Percentiles rank a stretch among this genome's conserved stretches.
Evolutionary conservation across 1,139 yeast species (phyloP).

Genomic region (Yamadazyma sp.): DNA sequence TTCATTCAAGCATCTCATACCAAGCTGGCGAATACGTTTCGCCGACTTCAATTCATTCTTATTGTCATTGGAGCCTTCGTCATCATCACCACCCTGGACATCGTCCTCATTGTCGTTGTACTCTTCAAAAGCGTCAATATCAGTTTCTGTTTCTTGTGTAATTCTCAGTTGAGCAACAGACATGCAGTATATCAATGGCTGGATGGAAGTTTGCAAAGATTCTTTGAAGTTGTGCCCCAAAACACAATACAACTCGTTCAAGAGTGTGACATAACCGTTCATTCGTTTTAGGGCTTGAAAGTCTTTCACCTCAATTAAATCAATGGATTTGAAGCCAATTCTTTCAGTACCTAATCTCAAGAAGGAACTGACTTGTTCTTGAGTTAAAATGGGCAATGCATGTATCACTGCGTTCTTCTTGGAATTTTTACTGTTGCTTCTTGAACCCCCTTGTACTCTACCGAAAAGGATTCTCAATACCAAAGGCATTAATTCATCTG

Average conservation of each 20-base stretch:
- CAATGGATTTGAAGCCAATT: conserved; percentile 45
- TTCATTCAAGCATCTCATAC: conserved; percentile 55
- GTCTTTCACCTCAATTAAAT: conserved; percentile 20
- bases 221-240: conserved; percentile 60
- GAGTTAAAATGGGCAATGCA: conserved; percentile 62
- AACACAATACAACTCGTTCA: conserved; percentile 60
- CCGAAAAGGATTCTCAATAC: conserved; percentile 83
- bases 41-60: conserved; percentile 44
- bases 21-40: conserved; percentile 56
- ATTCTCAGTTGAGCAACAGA: conserved; percentile 54
- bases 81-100: conserved; percentile 17
- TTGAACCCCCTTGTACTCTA: conserved; percentile 62
- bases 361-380: conserved; percentile 56
- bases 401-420: conserved; percentile 76
- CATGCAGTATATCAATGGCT: conserved; percentile 61
- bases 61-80: conserved; percentile 15
- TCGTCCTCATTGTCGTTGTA: conserved; percentile 17
- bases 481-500: conserved; percentile 61
- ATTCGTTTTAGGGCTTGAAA: conserved; percentile 46
- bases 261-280: conserved; percentile 70
- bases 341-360: conserved; percentile 61
- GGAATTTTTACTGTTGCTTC: conserved; percentile 68
- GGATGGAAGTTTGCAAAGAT: conserved; percentile 52
- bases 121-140: conserved; percentile 17
- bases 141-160: conserved; percentile 15